phyloP scores from a whole-genome alignment of 75 land plant genomes.

The Cupressus sempervirens region DNA sequence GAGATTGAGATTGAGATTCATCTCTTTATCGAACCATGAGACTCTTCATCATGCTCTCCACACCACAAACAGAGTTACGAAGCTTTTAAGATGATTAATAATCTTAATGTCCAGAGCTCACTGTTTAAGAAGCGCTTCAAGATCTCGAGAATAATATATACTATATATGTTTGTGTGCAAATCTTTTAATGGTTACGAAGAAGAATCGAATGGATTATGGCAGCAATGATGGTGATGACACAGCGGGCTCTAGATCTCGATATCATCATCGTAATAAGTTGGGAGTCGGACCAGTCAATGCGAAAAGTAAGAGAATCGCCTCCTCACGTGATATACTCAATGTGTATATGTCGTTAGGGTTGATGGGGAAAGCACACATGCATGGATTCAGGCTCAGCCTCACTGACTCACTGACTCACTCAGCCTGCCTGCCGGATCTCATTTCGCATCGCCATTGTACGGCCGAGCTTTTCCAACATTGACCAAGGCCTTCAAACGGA shows the following conservation, averaged over 20 bases:
- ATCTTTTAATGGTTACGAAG: not conserved
- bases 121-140: not conserved
- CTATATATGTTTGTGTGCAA: not conserved
- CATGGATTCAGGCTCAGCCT: no score
- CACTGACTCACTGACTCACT: not conserved
- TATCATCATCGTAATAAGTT: conserved; percentile 1
- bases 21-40: conserved; percentile 1
- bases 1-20: not conserved
- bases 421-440: not conserved
- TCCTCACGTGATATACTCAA: conserved; percentile 5
- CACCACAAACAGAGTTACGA: not conserved
- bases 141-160: not conserved
- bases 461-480: not conserved
- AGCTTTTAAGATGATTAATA: not conserved
- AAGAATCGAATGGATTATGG: conserved; percentile 5
- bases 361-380: no score
- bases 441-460: conserved; percentile 6
- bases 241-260: conserved; percentile 11
- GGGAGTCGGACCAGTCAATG: conserved; percentile 11
- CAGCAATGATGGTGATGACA: conserved; percentile 12
- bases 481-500: not conserved
- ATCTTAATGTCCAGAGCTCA: not conserved
- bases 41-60: conserved; percentile 8
- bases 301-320: not conserved
- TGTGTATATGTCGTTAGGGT: not conserved